phyloP scores from a whole-genome alignment of 306 rosid species.

The barrel medic (Medicago truncatula) region MtrunA17r5.0-ANR NC_053046.1:42427001-42427500 shows the following conservation, averaged over 20 bases:
- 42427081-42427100: too few species aligned
- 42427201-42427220: constrained; percentile 32
- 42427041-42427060: too few species aligned
- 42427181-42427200: constrained; percentile 18
- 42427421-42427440: constrained; percentile 37
- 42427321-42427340: constrained; percentile 58
- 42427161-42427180: neutral
- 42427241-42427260: constrained; percentile 2
- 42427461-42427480: constrained; percentile 64
- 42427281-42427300: neutral
- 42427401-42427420: constrained; percentile 37
- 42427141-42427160: too few species aligned
- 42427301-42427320: neutral
- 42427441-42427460: constrained; percentile 48
- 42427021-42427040: too few species aligned
- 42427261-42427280: constrained; percentile 22
- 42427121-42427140: too few species aligned
- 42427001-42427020: too few species aligned
- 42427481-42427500: constrained; percentile 60
- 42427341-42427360: constrained; percentile 78
- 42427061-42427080: too few species aligned
- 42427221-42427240: constrained; percentile 17
- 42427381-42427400: constrained; percentile 46
- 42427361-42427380: constrained; percentile 65
- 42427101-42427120: too few species aligned